Evolutionary conservation across 2,329 filamentous ascomycete species (phyloP).

Genomic region (Ceratocystis alfenasii): DNA sequence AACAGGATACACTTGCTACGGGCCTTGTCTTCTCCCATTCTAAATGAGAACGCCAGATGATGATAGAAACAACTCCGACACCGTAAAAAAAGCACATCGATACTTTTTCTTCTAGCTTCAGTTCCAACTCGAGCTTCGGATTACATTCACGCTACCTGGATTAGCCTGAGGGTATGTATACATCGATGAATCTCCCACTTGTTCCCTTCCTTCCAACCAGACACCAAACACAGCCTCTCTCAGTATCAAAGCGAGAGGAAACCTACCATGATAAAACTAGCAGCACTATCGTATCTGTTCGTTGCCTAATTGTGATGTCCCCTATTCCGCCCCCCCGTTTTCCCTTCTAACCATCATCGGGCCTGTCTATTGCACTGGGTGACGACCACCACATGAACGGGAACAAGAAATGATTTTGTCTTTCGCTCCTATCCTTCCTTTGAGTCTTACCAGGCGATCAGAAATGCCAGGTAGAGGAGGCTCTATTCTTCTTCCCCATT

Average conservation of each 20-base stretch:
- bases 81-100: not conserved
- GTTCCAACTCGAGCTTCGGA: not conserved
- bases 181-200: not conserved
- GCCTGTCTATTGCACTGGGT: not conserved
- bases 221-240: not conserved
- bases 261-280: slow-evolving; percentile 7
- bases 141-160: not conserved
- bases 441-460: not conserved
- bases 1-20: not conserved
- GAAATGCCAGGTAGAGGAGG: not conserved
- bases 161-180: slow-evolving; percentile 1
- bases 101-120: not conserved
- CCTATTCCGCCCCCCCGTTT: not conserved
- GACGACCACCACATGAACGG: not conserved
- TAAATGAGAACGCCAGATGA: not conserved
- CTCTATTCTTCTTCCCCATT: no score
- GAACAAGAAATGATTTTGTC: not conserved
- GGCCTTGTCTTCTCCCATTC: not conserved
- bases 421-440: not conserved
- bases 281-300: slow-evolving; percentile 9
- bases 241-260: not conserved
- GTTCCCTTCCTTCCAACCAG: not conserved
- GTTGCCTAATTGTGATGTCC: slow-evolving; percentile 2
- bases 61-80: not conserved
- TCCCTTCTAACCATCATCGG: slow-evolving; percentile 5